Conservation (phyloP, 2,329 filamentous ascomycete genomes). For the Aspergillus terreus region DNA sequence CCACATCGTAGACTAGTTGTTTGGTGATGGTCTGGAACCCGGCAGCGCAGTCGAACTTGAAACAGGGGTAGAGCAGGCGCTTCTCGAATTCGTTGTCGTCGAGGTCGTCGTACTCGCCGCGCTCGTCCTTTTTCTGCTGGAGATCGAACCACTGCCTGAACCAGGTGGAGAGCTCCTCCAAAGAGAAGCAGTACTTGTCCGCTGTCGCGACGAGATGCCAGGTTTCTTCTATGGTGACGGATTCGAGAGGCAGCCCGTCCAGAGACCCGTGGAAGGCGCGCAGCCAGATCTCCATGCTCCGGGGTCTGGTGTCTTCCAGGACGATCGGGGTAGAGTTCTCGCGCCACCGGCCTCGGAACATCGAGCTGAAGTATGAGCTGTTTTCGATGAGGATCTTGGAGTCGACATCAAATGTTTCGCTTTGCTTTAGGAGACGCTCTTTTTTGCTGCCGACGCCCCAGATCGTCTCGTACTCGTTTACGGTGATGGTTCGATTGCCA, state of each 20-base stretch:
- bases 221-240: background rate
- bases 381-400: background rate
- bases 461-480: background rate
- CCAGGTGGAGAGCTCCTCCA: background rate
- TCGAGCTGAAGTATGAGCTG: background rate
- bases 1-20: background rate
- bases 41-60: background rate
- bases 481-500: background rate
- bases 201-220: background rate
- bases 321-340: background rate
- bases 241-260: background rate
- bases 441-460: background rate
- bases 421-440: background rate
- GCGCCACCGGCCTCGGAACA: background rate
- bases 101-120: background rate
- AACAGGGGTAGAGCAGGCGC: slow-evolving; percentile 3
- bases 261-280: background rate
- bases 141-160: background rate
- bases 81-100: background rate
- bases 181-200: slow-evolving; percentile 4
- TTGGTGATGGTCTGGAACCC: background rate
- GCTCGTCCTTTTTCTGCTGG: too few relatives aligned
- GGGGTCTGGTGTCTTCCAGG: background rate
- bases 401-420: background rate
- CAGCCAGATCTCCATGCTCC: background rate